Percentiles rank a stretch among this genome's conserved stretches.
These are phyloP conservation scores for Entomortierella parvispora DNA, from an alignment of 192 early-diverging fungal species.

Conservation along the genomic window DNA sequence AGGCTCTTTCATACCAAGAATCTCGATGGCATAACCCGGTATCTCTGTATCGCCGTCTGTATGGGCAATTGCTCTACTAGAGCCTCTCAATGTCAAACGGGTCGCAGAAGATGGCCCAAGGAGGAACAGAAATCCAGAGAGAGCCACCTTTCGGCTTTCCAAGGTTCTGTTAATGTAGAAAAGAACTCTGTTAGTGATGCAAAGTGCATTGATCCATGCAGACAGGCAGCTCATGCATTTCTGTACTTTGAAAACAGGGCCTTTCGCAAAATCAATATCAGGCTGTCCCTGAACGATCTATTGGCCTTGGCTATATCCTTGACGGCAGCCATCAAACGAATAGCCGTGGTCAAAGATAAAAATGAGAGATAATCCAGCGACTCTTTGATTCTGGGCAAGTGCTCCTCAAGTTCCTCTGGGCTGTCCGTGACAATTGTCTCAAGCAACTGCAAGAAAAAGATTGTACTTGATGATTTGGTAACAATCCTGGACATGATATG, in stretches of 20 bases:
- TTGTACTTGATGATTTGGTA: slow-evolving; percentile 56
- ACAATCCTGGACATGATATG: slow-evolving; percentile 71
- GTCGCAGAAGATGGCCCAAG: slow-evolving; percentile 44
- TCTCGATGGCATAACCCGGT: slow-evolving; percentile 53
- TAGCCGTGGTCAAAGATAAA: slow-evolving; percentile 59
- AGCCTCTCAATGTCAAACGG: slow-evolving; percentile 11
- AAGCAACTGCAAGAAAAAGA: slow-evolving; percentile 57
- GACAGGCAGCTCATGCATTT: no score
- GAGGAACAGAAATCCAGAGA: slow-evolving; percentile 69
- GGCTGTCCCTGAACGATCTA: slow-evolving; percentile 63
- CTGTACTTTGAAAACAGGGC: slow-evolving; percentile 72
- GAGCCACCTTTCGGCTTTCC: slow-evolving; percentile 69
- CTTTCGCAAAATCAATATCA: slow-evolving; percentile 78
- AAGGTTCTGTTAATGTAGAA: slow-evolving; percentile 17
- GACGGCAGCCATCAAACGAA: slow-evolving; percentile 64
- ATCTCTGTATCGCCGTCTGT: slow-evolving; percentile 7
- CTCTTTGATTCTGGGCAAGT: slow-evolving; percentile 65
- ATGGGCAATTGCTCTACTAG: slow-evolving; percentile 9
- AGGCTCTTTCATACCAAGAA: slow-evolving; percentile 56
- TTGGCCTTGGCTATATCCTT: slow-evolving; percentile 65
- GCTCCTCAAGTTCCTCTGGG: slow-evolving; percentile 47
- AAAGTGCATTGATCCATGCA: no score
- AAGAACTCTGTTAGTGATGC: neutral
- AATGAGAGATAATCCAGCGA: slow-evolving; percentile 73
- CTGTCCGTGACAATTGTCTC: slow-evolving; percentile 57